Conservation (phyloP, 257 asterid genomes). For the Apocynum venetum region DNA sequence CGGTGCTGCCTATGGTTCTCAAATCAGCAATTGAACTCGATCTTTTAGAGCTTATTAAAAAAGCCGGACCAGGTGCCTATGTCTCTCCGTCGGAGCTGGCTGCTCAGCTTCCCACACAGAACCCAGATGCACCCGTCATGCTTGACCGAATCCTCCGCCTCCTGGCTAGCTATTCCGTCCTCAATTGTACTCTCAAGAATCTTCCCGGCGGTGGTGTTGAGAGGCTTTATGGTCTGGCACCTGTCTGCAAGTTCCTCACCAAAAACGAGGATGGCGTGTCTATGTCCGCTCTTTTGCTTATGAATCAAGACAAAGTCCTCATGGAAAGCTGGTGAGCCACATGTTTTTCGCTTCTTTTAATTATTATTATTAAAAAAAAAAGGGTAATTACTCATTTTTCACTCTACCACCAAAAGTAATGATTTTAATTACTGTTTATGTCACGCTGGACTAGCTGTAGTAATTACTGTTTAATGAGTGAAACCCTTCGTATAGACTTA, state of each 20-base stretch:
- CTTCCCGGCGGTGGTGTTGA: constrained; percentile 43
- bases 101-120: constrained; percentile 43
- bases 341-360: background rate
- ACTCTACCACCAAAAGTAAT: no score
- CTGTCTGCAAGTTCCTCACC: constrained; percentile 59
- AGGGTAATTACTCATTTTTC: no score
- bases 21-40: constrained; percentile 69
- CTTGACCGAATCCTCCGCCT: constrained; percentile 74
- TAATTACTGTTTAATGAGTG: no score
- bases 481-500: no score
- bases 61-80: constrained; percentile 50
- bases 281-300: constrained; percentile 58
- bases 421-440: no score
- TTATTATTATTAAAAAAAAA: no score
- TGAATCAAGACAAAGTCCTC: constrained; percentile 81
- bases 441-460: no score
- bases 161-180: constrained; percentile 49
- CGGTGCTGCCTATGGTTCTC: constrained; percentile 71
- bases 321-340: constrained; percentile 81
- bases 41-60: constrained; percentile 64
- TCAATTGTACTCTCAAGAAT: constrained; percentile 38
- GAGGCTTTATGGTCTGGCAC: constrained; percentile 56
- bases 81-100: constrained; percentile 57
- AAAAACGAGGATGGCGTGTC: constrained; percentile 68
- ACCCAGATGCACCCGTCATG: constrained; percentile 50